These are phyloP conservation scores for Agastache rugosa DNA, from an alignment of 257 asterid species.

Conservation along the genomic window DNA sequence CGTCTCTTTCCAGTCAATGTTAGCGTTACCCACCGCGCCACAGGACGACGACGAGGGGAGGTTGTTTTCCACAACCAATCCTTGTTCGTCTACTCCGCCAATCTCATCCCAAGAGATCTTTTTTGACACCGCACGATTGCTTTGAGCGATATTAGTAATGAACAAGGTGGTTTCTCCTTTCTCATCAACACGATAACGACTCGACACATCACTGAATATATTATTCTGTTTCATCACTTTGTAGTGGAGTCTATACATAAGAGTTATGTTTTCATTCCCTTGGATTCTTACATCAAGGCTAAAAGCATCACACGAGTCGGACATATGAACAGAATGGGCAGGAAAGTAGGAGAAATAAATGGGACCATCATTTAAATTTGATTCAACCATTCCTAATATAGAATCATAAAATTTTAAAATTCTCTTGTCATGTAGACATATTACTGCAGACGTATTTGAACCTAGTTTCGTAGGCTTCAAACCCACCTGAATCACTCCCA, in stretches of 20 bases:
- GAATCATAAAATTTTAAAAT: neutral
- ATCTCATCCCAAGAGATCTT: neutral
- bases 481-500: neutral
- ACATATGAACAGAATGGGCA: neutral
- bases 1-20: neutral
- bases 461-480: neutral
- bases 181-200: neutral
- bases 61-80: too few relatives aligned
- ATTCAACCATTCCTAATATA: neutral
- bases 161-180: neutral
- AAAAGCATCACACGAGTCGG: neutral
- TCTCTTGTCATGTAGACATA: neutral
- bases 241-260: neutral
- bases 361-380: neutral
- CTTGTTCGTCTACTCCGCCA: too few relatives aligned
- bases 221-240: neutral
- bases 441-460: neutral
- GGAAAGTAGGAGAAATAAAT: neutral
- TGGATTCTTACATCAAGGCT: too few relatives aligned
- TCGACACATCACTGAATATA: neutral
- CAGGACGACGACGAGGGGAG: too few relatives aligned
- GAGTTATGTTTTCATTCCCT: neutral
- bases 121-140: constrained; percentile 2
- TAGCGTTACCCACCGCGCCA: neutral
- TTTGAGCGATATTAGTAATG: neutral